phyloP scores from a whole-genome alignment of 257 asterid species.

The Cynanchum wilfordii region DNA sequence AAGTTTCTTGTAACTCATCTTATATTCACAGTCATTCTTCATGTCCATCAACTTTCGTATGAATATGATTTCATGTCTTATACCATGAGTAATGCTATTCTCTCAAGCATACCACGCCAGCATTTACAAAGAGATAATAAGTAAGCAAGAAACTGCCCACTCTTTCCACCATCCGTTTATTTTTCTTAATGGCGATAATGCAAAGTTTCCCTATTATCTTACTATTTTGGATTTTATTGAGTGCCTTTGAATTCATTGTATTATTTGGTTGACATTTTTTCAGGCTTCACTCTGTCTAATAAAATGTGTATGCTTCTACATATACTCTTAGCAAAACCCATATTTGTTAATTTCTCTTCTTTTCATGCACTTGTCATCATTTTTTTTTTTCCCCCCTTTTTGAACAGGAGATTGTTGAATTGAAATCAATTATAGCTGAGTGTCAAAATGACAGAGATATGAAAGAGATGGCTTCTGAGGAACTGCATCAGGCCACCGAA shows the following conservation, averaged over 20 bases:
- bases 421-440: slow-evolving; percentile 56
- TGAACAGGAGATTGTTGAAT: slow-evolving; percentile 67
- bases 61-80: neutral
- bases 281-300: neutral
- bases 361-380: neutral
- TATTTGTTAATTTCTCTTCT: neutral
- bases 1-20: neutral
- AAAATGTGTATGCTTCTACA: neutral
- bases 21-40: neutral
- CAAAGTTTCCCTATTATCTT: neutral
- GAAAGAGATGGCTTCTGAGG: slow-evolving; percentile 86
- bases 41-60: neutral
- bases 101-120: neutral
- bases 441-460: slow-evolving; percentile 75
- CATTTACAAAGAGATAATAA: neutral
- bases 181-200: neutral
- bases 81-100: neutral
- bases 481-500: slow-evolving; percentile 54
- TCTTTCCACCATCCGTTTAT: neutral
- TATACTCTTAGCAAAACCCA: neutral
- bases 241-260: neutral
- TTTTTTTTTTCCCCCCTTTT: neutral
- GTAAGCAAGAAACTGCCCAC: neutral
- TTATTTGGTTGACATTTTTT: neutral
- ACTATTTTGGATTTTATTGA: neutral